These are phyloP conservation scores for Salix udensis DNA, from an alignment of 345 rosid genomes.

Conservation along the genomic window DNA sequence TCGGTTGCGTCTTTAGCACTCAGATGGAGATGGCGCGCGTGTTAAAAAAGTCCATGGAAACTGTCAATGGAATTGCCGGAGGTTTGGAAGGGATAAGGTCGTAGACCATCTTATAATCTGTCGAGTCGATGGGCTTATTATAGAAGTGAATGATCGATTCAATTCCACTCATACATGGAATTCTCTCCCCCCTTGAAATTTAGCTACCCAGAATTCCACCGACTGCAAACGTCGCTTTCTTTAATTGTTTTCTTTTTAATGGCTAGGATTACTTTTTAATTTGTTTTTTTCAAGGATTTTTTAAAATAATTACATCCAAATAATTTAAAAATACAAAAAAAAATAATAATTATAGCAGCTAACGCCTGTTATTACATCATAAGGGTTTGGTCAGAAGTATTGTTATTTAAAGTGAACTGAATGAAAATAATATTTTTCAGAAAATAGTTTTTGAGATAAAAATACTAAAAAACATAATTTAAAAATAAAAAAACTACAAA, in stretches of 20 bases:
- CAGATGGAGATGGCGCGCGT: background rate
- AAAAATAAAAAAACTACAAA: no score
- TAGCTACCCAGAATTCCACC: background rate
- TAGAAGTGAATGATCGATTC: background rate
- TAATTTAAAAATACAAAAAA: no score
- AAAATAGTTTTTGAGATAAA: no score
- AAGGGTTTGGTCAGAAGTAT: no score
- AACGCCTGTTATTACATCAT: no score
- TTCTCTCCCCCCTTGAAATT: background rate
- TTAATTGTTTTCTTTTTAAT: background rate
- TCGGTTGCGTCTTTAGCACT: background rate
- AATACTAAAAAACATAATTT: no score
- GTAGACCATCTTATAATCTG: background rate
- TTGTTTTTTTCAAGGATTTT: no score
- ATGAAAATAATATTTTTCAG: no score
- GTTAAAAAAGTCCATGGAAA: background rate
- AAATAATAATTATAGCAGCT: no score
- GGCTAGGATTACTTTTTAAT: no score
- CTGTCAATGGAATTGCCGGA: background rate
- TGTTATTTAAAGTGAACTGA: no score
- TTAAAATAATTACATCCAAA: no score
- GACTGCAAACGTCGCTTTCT: background rate
- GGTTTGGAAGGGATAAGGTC: background rate
- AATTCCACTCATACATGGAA: background rate
- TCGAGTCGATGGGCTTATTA: background rate